Percentiles rank a stretch among this genome's conserved stretches.
Evolutionary conservation across 208 protist species (phyloP).

Genomic region (Trypanosoma scelopori): DNA sequence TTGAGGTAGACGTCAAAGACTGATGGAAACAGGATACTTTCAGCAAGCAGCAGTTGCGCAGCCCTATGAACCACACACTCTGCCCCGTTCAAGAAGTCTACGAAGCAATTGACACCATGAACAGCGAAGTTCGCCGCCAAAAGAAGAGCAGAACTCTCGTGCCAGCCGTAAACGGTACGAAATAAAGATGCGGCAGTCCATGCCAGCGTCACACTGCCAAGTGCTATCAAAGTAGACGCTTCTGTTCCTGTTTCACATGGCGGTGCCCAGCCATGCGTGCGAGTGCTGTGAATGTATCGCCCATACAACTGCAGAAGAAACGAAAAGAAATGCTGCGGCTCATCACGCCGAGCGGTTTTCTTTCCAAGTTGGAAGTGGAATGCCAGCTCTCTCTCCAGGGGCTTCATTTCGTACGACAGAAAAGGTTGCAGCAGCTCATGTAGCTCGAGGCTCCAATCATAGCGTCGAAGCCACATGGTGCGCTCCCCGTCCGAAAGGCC

Average conservation of each 20-base stretch:
- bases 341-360: slow-evolving; percentile 40
- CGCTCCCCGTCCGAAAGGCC: background rate
- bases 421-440: slow-evolving; percentile 38
- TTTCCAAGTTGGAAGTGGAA: slow-evolving; percentile 63
- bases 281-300: slow-evolving; percentile 23
- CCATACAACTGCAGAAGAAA: slow-evolving; percentile 50
- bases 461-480: slow-evolving; percentile 12
- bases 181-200: slow-evolving; percentile 44
- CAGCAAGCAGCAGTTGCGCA: slow-evolving; percentile 16
- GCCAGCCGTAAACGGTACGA: slow-evolving; percentile 52
- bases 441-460: slow-evolving; percentile 19
- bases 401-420: slow-evolving; percentile 29
- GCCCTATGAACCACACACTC: slow-evolving; percentile 9
- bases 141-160: slow-evolving; percentile 24
- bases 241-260: background rate
- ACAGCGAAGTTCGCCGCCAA: slow-evolving; percentile 17
- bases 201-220: slow-evolving; percentile 22
- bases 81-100: slow-evolving; percentile 24
- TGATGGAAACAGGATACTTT: slow-evolving; percentile 23
- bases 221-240: slow-evolving; percentile 1
- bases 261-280: slow-evolving; percentile 5
- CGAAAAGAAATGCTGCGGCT: slow-evolving; percentile 78
- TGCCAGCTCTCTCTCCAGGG: slow-evolving; percentile 56
- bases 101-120: slow-evolving; percentile 28
- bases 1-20: slow-evolving; percentile 33